Base-by-base conservation (phyloP, 208 protist species). In the Trypanosoma cruzi region DNA sequence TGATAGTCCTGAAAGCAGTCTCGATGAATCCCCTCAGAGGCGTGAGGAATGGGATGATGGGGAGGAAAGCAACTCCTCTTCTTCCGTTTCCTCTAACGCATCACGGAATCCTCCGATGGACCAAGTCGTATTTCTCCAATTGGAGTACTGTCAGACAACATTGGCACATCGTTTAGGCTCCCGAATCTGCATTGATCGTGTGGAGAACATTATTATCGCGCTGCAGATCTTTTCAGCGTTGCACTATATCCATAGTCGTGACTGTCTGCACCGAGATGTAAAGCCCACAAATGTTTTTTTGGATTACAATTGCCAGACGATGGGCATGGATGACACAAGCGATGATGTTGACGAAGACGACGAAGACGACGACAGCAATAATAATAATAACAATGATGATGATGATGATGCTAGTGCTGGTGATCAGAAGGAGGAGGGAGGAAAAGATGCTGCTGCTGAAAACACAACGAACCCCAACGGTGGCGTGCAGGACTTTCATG, bases 201-300 rank as follows among this genome's bases (percentile, higher is more conserved):
- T 94, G 0, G 80, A 88, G 42, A 96, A 96, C 63, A 68, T 94
- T 50, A 60, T 93, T n/a, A 90, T 96, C 49, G 36, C 73, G 11
- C 46, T 92, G 18, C 82, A 96, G 60, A 58, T 95, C 3, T 61
- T 93, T 28, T 28, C 64, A 0, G 92, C 80, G 0, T 65, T 96
- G 54, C 81, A 64, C 2, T 92, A 93, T 71, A 64, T 96, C 65
- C 92, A 96, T 60, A 54, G 68, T 3, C 64, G 61, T 53, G 79
- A 82, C 31, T 72, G 89, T 49, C 64, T 96, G 36, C 92, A 96
- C 72, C 86, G 92, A 11, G 92, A 96, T 65, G 26, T 96, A 32
- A 96, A 96, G 77, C 88, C 92, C 11, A 85, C 80, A 8, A 96
- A 96, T 64, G 73, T 96, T 55, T 93, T 96, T 34, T 40, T 96